These are phyloP conservation scores for Aphanomyces cochlioides DNA, from an alignment of 352 stramenopile species.

Conservation along the genomic window DNA sequence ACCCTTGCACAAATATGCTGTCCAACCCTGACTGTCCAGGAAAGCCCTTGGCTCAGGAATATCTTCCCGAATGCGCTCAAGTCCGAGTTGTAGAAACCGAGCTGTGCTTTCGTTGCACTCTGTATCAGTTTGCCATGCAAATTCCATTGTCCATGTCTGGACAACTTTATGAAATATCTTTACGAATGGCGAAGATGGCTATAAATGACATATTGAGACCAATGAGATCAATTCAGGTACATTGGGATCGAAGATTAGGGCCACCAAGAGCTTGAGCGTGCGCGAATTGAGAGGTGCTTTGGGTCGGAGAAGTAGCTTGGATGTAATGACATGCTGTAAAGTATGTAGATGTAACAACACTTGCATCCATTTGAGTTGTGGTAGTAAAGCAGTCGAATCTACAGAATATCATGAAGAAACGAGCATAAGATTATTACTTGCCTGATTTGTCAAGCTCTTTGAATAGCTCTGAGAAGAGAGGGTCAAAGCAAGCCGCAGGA, in stretches of 20 bases:
- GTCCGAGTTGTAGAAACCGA: not conserved
- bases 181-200: conserved; percentile 2
- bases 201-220: not conserved
- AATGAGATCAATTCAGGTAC: not conserved
- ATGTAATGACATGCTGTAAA: conserved; percentile 18
- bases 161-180: conserved; percentile 4
- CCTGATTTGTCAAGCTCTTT: not conserved
- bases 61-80: not conserved
- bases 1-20: conserved; percentile 17
- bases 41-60: not conserved
- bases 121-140: conserved; percentile 11
- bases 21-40: conserved; percentile 13
- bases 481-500: not conserved
- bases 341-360: not conserved
- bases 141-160: conserved; percentile 2
- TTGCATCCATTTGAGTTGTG: no score
- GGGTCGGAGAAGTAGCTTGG: conserved; percentile 12
- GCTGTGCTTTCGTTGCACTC: not conserved
- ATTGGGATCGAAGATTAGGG: not conserved
- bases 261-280: not conserved
- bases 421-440: no score
- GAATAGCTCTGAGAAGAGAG: not conserved
- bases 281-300: not conserved
- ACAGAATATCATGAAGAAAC: no score
- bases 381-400: no score